These are phyloP conservation scores for Periglandula ipomoeae DNA, from an alignment of 2,329 filamentous ascomycete species.

Conservation along the genomic window DNA sequence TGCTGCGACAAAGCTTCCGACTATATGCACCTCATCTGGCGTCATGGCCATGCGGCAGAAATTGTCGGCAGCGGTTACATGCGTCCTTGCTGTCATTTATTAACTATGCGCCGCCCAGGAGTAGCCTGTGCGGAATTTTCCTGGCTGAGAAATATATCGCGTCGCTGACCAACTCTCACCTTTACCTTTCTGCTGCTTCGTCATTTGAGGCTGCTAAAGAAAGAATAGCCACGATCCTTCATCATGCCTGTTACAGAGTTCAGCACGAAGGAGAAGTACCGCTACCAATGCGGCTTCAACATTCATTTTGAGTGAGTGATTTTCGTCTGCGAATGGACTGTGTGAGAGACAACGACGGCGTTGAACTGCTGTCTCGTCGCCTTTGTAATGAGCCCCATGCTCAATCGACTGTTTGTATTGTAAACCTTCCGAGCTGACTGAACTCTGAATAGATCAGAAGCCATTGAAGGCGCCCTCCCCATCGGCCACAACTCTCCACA, in stretches of 20 bases:
- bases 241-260: slow-evolving; percentile 44
- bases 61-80: not conserved
- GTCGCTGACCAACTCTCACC: not conserved
- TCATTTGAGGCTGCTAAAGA: not conserved
- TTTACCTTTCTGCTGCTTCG: not conserved
- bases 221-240: not conserved
- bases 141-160: not conserved
- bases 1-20: slow-evolving; percentile 1
- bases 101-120: not conserved
- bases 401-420: too few relatives aligned
- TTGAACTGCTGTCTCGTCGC: too few relatives aligned
- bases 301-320: slow-evolving; percentile 66
- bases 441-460: slow-evolving; percentile 54
- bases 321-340: too few relatives aligned
- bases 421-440: not conserved
- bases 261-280: slow-evolving; percentile 48
- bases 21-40: not conserved
- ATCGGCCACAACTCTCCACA: slow-evolving; percentile 74
- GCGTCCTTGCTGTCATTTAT: not conserved
- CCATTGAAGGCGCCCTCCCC: slow-evolving; percentile 64
- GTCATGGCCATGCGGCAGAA: not conserved
- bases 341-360: too few relatives aligned
- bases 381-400: too few relatives aligned
- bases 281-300: slow-evolving; percentile 71
- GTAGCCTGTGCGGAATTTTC: not conserved